Percentiles rank a stretch among this genome's conserved stretches.
Conservation (phyloP, 495 filamentous ascomycete genomes). For the Penicillium robsamsonii region DNA sequence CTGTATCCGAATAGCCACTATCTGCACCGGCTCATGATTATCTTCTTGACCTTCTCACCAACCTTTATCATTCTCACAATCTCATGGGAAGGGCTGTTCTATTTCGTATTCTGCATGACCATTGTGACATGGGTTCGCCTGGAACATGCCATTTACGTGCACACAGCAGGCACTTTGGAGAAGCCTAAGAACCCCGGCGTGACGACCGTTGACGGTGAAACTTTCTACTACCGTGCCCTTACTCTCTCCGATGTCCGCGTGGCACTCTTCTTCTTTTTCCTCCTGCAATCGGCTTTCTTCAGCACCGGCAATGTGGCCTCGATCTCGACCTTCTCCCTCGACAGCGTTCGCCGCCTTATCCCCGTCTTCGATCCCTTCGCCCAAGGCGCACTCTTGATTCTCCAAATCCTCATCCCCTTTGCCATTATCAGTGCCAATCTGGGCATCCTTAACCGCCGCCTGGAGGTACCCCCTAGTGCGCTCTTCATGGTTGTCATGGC, state of each 20-base stretch:
- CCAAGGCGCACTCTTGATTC: slow-evolving; percentile 80
- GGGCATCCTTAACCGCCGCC: slow-evolving; percentile 82
- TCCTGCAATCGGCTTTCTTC: slow-evolving; percentile 96
- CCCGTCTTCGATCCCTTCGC: slow-evolving; percentile 93
- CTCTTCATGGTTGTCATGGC: slow-evolving; percentile 96
- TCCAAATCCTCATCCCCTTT: slow-evolving; percentile 94
- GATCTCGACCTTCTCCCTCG: slow-evolving; percentile 89
- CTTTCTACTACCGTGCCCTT: slow-evolving; percentile 64
- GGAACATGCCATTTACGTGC: slow-evolving; percentile 74
- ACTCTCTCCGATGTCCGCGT: slow-evolving; percentile 80
- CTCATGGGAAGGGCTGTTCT: slow-evolving; percentile 97
- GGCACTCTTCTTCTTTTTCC: slow-evolving; percentile 89
- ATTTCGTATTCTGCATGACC: slow-evolving; percentile 80
- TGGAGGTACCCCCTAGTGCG: slow-evolving; percentile 77
- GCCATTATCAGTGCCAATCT: slow-evolving; percentile 89
- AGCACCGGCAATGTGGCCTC: slow-evolving; percentile 96
- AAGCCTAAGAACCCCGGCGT: slow-evolving; percentile 32
- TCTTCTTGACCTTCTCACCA: slow-evolving; percentile 92
- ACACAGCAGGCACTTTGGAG: slow-evolving; percentile 32
- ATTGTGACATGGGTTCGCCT: slow-evolving; percentile 87
- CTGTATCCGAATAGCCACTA: slow-evolving; percentile 83
- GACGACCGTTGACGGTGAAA: slow-evolving; percentile 34
- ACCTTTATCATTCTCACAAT: slow-evolving; percentile 96
- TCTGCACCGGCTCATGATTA: slow-evolving; percentile 80
- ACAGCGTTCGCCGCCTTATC: slow-evolving; percentile 86